Evolutionary conservation across 345 rosid species (phyloP), one percentile per base, ranked within the genome.

Genomic region (Hirschfeldia incana): DNA sequence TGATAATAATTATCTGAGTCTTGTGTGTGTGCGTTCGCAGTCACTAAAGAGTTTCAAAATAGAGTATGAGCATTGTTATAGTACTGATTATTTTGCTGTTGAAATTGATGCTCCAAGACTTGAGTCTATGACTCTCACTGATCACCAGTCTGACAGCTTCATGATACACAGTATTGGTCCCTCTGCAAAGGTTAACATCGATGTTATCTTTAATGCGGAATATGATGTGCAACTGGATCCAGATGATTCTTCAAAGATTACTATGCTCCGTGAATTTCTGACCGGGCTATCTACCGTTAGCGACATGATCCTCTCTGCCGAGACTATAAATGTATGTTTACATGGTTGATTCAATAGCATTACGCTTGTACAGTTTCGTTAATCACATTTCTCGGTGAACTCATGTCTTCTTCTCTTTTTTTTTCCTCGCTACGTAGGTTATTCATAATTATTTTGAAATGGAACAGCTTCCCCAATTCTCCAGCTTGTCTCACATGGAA

Each of bases 41-140:
- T 65, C 80, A 2, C 42, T 80, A 0, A 75, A 75, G 49, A 80
- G 36, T 8, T 65, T 70, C 53, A 65, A 26, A 0, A 28, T 80
- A n/a, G 63, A 69, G 0, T 65, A 1, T 32, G 73, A 70, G 16
- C 67, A 68, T 16, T 57, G 11, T 4, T 70, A 32, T 37, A 0
- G 57, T 44, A 0, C 30, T 8, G 44, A 46, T 53, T 4, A 63
- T 21, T 21, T 21, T 21, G 64, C 0, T 62, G 76, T 80, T 65
- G 63, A 10, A 28, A 39, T 80, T n/a, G 73, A 80, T 70, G 76
- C 80, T 44, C 79, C 76, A 10, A 76, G 11, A n/a, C 80, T 80
- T 42, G 69, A 70, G 33, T 70, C 2, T 27, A 12, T 80, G 76
- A 65, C 1, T 55, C 76, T 75, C 8, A 21, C 17, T 5, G 83